Evolutionary conservation across 2,329 filamentous ascomycete species (phyloP).

Genomic region (Didymella segeticola): DNA sequence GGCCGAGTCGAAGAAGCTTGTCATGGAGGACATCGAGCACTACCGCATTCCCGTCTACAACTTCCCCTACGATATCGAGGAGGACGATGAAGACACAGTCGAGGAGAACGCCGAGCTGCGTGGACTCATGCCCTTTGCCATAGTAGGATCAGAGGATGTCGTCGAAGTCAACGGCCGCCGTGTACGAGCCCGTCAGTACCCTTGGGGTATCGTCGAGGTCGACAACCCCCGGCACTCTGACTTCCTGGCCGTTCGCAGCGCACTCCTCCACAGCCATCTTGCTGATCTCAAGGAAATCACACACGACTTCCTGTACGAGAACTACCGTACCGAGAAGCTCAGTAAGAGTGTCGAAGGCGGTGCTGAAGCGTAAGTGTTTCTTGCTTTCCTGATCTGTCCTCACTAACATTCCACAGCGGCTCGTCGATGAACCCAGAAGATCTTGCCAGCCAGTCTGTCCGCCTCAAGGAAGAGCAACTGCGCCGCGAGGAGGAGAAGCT

Average conservation of each 20-base stretch:
- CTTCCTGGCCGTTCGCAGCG: conserved; percentile 95
- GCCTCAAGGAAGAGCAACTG: conserved; percentile 99
- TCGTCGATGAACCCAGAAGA: conserved; percentile 98
- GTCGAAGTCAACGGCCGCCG: conserved; percentile 92
- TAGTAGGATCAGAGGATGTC: conserved; percentile 95
- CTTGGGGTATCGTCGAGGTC: conserved; percentile 98
- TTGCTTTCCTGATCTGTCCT: neutral
- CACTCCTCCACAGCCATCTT: conserved; percentile 95
- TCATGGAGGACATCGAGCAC: conserved; percentile 99
- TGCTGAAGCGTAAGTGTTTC: conserved; percentile 76
- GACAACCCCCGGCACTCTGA: conserved; percentile 99
- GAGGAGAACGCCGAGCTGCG: conserved; percentile 98
- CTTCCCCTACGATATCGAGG: conserved; percentile 99
- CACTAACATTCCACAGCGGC: conserved; percentile 58
- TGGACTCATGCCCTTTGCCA: conserved; percentile 98
- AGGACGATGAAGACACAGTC: conserved; percentile 98
- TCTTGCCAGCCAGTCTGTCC: conserved; percentile 93
- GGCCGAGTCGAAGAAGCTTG: conserved; percentile 98
- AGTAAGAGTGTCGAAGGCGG: conserved; percentile 98
- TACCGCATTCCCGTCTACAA: conserved; percentile 99
- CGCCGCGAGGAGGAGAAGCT: conserved; percentile 99
- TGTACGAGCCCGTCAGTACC: conserved; percentile 95
- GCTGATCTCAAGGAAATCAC: conserved; percentile 99
- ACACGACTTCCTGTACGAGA: conserved; percentile 99
- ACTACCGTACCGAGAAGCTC: conserved; percentile 99